A percentile compares a stretch with the other conserved stretches of the same genome.
Conservation (phyloP, 495 filamentous ascomycete species). For the Penicillium roqueforti region DNA sequence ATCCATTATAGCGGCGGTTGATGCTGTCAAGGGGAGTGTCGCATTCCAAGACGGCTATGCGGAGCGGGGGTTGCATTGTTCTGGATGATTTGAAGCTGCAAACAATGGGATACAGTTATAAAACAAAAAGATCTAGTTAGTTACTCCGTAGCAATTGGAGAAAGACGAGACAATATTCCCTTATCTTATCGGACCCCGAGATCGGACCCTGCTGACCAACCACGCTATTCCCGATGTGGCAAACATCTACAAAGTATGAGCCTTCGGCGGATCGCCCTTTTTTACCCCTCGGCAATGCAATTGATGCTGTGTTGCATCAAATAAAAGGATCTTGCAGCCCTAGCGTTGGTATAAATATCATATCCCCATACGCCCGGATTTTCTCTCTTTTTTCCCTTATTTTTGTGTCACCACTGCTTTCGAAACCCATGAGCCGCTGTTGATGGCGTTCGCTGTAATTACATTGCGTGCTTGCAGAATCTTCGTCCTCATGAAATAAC, state of each 20-base stretch:
- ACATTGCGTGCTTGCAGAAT: neutral
- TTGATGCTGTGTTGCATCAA: neutral
- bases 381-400: neutral
- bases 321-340: neutral
- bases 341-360: neutral
- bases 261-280: neutral
- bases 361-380: neutral
- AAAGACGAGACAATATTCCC: too few species aligned
- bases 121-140: neutral
- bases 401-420: neutral
- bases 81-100: neutral
- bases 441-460: neutral
- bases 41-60: constrained; percentile 81
- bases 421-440: neutral
- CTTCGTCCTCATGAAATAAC: neutral
- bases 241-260: neutral
- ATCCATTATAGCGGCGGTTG: constrained; percentile 62
- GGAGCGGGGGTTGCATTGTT: constrained; percentile 53
- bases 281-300: neutral
- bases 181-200: neutral
- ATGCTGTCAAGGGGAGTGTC: constrained; percentile 61
- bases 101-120: neutral
- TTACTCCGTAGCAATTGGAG: too few species aligned
- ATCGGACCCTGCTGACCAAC: neutral
- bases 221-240: neutral